These are phyloP conservation scores for Acorus gramineus DNA, from an alignment of 106 monocot species.

Conservation along the genomic window DNA sequence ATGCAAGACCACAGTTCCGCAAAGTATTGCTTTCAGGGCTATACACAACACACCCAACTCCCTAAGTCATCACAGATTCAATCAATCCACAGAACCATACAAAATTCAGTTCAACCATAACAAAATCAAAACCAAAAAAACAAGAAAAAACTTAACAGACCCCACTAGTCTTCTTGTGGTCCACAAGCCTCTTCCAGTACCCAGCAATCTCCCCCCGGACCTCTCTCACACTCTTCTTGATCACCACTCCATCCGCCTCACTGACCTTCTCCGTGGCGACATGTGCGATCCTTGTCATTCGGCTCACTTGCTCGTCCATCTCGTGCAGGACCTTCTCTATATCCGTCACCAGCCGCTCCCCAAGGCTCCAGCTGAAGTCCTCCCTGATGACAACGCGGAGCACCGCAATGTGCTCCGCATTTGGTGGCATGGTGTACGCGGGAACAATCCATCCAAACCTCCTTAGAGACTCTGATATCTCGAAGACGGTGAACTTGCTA, in stretches of 20 bases:
- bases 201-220: conserved; percentile 22
- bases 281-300: background rate
- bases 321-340: conserved; percentile 47
- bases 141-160: conserved; percentile 28
- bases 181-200: conserved; percentile 28
- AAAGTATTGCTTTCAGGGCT: no score
- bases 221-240: conserved; percentile 34
- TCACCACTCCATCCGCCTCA: background rate
- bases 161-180: conserved; percentile 49
- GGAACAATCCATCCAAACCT: conserved; percentile 84
- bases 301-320: conserved; percentile 22
- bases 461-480: conserved; percentile 55
- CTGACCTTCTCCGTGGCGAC: background rate
- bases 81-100: no score
- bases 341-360: conserved; percentile 56
- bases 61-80: no score
- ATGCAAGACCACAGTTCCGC: no score
- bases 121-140: no score
- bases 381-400: conserved; percentile 80
- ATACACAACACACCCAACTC: no score
- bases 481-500: conserved; percentile 44
- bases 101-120: no score
- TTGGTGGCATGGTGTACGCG: conserved; percentile 79
- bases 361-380: conserved; percentile 70
- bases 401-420: conserved; percentile 59